A percentile compares a stretch with the other conserved stretches of the same genome.
Conservation (phyloP, 2,329 filamentous ascomycete genomes). For the Lasiodiplodia citricola region DNA sequence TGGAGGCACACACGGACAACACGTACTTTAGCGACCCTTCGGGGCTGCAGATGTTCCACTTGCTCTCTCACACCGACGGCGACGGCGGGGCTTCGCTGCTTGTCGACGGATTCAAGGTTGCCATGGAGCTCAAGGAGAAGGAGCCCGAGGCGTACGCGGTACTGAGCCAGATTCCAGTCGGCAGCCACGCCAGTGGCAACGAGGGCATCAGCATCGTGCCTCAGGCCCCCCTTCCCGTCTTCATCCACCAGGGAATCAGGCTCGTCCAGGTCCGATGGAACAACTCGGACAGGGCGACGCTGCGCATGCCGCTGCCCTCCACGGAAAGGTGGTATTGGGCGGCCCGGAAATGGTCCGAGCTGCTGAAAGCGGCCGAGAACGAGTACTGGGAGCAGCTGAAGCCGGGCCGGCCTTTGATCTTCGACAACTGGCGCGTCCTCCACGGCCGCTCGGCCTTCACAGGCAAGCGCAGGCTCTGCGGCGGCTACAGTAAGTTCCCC, state of each 20-base stretch:
- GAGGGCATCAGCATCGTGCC: slow-evolving; percentile 81
- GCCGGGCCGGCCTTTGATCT: slow-evolving; percentile 81
- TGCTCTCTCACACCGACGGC: slow-evolving; percentile 77
- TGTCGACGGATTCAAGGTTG: slow-evolving; percentile 83
- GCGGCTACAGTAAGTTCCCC: slow-evolving; percentile 76
- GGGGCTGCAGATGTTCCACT: slow-evolving; percentile 89
- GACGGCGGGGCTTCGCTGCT: slow-evolving; percentile 79
- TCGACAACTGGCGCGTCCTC: slow-evolving; percentile 94
- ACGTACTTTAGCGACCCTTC: slow-evolving; percentile 95
- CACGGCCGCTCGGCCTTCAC: slow-evolving; percentile 86
- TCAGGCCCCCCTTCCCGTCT: slow-evolving; percentile 70
- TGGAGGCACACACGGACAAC: slow-evolving; percentile 89
- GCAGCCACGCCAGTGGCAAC: slow-evolving; percentile 87
- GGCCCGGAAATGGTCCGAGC: slow-evolving; percentile 72
- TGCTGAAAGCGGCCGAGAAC: slow-evolving; percentile 68
- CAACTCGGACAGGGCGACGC: slow-evolving; percentile 80
- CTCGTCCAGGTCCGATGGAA: slow-evolving; percentile 85
- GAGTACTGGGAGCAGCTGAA: slow-evolving; percentile 82
- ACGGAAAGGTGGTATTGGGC: slow-evolving; percentile 77
- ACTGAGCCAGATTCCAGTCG: slow-evolving; percentile 64
- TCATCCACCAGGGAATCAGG: slow-evolving; percentile 61
- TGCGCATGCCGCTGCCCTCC: slow-evolving; percentile 60
- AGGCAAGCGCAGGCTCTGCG: slow-evolving; percentile 85
- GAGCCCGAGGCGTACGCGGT: slow-evolving; percentile 62
- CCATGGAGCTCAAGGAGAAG: slow-evolving; percentile 61